Evolutionary conservation across 345 rosid genomes (phyloP).

Genomic region (Clausena lansium): DNA sequence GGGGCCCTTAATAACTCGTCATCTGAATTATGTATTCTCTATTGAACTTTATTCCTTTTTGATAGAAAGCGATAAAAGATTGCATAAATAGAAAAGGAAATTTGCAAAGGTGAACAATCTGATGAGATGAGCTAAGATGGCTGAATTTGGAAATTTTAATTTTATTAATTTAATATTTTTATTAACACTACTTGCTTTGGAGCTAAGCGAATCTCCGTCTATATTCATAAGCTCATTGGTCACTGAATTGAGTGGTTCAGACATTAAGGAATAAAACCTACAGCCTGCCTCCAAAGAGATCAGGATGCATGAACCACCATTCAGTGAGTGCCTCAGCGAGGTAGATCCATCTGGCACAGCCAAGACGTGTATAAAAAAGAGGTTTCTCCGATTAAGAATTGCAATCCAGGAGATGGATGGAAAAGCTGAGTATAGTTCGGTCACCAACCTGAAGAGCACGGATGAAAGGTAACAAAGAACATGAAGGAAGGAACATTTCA

Average conservation of each 20-base stretch:
- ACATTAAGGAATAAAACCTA: constrained; percentile 8
- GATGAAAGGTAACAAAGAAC: constrained; percentile 82
- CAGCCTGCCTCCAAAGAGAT: constrained; percentile 3
- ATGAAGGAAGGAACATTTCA: constrained; percentile 97
- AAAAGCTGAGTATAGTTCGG: constrained; percentile 19
- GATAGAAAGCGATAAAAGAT: neutral
- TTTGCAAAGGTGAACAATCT: neutral
- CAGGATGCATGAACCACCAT: constrained; percentile 8
- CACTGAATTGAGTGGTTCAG: neutral
- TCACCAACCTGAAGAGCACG: constrained; percentile 95
- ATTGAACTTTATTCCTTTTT: neutral
- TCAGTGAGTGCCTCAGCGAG: constrained; percentile 4
- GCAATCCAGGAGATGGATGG: constrained; percentile 8
- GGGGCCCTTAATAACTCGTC: neutral
- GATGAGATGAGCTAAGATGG: neutral
- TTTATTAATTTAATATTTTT: neutral
- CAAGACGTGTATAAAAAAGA: neutral
- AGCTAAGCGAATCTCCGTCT: constrained; percentile 1
- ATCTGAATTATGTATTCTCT: neutral
- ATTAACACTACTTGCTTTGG: neutral
- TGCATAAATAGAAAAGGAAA: neutral
- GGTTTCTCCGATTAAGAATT: constrained; percentile 5
- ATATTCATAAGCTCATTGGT: constrained; percentile 6
- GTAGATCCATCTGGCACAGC: constrained; percentile 1
- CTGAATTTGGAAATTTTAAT: neutral